Percentiles rank a stretch among this genome's conserved stretches.
Conservation (phyloP, 805 yeast species). For the Grigorovia yakushimaensis region DNA sequence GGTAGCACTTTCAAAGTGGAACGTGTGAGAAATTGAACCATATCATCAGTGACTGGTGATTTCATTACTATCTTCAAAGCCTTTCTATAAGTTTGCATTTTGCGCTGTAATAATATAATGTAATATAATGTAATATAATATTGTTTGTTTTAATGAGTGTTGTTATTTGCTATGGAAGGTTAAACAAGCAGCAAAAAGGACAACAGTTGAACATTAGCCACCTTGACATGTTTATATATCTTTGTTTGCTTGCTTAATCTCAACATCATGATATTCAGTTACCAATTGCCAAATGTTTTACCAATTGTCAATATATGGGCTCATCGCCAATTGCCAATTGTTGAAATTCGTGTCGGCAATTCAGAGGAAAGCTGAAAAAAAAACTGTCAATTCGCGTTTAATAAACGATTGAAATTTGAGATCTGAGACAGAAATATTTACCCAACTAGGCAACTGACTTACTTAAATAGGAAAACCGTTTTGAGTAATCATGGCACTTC, state of each 20-base stretch:
- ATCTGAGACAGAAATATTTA: no score
- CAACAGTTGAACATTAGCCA: neutral
- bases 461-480: neutral
- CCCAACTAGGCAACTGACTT: neutral
- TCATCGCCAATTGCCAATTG: neutral
- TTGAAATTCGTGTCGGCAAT: neutral
- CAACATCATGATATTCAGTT: neutral
- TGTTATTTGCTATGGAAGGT: neutral
- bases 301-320: neutral
- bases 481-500: neutral
- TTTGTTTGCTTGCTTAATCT: neutral
- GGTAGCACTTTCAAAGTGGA: conserved; percentile 60
- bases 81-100: conserved; percentile 32
- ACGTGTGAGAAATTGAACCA: conserved; percentile 61
- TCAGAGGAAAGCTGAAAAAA: no score
- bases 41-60: conserved; percentile 64
- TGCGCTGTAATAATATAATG: neutral
- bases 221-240: neutral
- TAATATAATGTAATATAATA: no score
- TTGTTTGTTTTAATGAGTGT: no score
- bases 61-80: conserved; percentile 51
- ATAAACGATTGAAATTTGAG: no score
- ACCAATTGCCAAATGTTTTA: neutral
- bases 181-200: neutral
- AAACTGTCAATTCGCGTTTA: neutral